Percentiles rank a stretch among this genome's conserved stretches.
These are phyloP conservation scores for Cryptococcus depauperatus DNA, from an alignment of 1,284 basidiomycete genomes.

Conservation along the genomic window DNA sequence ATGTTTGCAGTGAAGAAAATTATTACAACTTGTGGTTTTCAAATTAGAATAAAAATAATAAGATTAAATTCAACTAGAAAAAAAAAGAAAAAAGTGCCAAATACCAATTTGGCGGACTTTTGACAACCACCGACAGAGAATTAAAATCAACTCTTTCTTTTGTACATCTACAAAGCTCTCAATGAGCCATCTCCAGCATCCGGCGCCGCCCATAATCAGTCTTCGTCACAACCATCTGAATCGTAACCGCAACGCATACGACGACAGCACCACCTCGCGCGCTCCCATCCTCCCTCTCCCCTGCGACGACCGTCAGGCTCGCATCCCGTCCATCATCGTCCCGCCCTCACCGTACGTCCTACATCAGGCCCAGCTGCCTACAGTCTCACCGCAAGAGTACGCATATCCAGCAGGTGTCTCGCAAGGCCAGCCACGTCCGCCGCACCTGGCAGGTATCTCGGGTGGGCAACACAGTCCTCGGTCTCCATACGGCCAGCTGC, in stretches of 20 bases:
- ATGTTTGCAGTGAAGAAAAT: no score
- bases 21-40: no score
- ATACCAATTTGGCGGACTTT: no score
- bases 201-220: constrained; percentile 9
- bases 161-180: no score
- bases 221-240: neutral
- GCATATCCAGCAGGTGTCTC: constrained; percentile 13
- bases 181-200: constrained; percentile 13
- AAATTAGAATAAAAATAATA: no score
- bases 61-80: no score
- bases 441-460: constrained; percentile 28
- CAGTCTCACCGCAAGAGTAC: constrained; percentile 7
- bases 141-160: no score
- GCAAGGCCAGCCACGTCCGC: constrained; percentile 25
- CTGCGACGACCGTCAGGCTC: constrained; percentile 2
- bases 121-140: no score
- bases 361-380: neutral
- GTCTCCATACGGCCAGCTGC: constrained; percentile 3
- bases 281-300: neutral
- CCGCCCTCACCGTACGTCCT: constrained; percentile 8
- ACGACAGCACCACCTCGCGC: neutral
- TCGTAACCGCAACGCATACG: neutral
- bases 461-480: constrained; percentile 13
- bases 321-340: constrained; percentile 9
- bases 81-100: no score